A percentile compares a stretch with the other conserved stretches of the same genome.
Conservation (phyloP, 768 basidiomycete species). For the Termitomyces heimii region DNA sequence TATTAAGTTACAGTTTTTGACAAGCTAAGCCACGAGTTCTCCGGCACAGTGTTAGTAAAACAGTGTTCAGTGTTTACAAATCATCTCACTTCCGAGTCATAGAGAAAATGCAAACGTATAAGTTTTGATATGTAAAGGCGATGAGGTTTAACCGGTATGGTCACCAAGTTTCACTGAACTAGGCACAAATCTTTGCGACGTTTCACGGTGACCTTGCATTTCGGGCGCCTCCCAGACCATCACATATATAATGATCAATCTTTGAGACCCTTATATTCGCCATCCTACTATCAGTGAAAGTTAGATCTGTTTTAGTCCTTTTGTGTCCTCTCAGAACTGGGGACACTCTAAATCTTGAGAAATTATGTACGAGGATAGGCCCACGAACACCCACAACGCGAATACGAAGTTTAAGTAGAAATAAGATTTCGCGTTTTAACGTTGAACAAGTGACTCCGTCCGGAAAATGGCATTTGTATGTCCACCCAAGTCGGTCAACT, state of each 20-base stretch:
- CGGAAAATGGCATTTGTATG: neutral
- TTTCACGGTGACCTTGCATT: slow-evolving; percentile 1
- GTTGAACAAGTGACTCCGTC: neutral
- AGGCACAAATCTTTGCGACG: neutral
- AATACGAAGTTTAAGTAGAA: too few species aligned
- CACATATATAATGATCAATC: neutral
- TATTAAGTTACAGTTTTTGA: slow-evolving; percentile 9
- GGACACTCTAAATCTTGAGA: neutral
- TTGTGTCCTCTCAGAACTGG: neutral
- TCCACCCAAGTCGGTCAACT: slow-evolving; percentile 1
- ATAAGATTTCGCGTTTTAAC: too few species aligned
- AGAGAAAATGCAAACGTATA: neutral
- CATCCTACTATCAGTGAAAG: neutral
- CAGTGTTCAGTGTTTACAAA: neutral
- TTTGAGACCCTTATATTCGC: neutral
- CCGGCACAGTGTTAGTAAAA: slow-evolving; percentile 7
- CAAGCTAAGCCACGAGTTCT: neutral
- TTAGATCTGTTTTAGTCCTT: neutral
- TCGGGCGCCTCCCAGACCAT: neutral
- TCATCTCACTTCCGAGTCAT: slow-evolving; percentile 4
- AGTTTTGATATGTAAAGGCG: slow-evolving; percentile 4
- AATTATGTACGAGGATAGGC: slow-evolving; percentile 3
- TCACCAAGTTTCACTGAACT: slow-evolving; percentile 1
- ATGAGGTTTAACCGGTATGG: neutral
- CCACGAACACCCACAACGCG: slow-evolving; percentile 6